Base-by-base conservation (phyloP, 345 rosid genomes). In the Salix dunnii region DNA sequence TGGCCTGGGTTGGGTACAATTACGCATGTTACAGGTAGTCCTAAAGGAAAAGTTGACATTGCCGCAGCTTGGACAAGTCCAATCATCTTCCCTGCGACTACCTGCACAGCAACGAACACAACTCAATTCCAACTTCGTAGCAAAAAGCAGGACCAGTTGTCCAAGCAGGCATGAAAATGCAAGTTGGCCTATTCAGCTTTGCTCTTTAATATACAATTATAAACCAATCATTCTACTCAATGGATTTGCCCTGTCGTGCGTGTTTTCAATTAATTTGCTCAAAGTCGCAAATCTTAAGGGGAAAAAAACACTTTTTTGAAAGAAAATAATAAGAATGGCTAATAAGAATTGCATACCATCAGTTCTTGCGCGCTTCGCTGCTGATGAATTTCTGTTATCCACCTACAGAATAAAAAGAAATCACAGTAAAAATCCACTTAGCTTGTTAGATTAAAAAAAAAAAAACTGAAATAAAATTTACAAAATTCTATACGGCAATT, bases 11-110 rank as follows among this genome's bases (percentile, higher is more conserved):
- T 96, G 99, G 64, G 99, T 92, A 73, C 99, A 96, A 79, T 96
- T 96, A 38, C 98, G 99, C 98, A 92, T 96, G 79, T 96, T 96
- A 78, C 99, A 96, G 67, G 99, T 93, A 46, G 97, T 96, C 87
- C 98, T 88, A 72, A 96, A 96, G 2, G 99, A 93, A 81, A 96
- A 96, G 68, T 96, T 96, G 78, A 92, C 99, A 82, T 96, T 96
- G 74, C 95, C 97, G 77, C 99, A 96, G 74, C 97, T 96, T 4
- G 98, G 98, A 67, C 98, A 96, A 40, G 97, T 94, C 99, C 98
- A 96, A 76, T 96, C 99, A 84, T 96, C 98, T 76, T 96, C 99
- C 86, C 99, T 91, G 3, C 99, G 95, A 68, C 99, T 90, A 38
- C 99, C 99, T 96, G 74, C 62, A 70, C 46, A 48, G 40, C 5